Percentiles rank a stretch among this genome's conserved stretches.
Evolutionary conservation across 768 basidiomycete genomes (phyloP).

Genomic region (Tremella yokohamensis): DNA sequence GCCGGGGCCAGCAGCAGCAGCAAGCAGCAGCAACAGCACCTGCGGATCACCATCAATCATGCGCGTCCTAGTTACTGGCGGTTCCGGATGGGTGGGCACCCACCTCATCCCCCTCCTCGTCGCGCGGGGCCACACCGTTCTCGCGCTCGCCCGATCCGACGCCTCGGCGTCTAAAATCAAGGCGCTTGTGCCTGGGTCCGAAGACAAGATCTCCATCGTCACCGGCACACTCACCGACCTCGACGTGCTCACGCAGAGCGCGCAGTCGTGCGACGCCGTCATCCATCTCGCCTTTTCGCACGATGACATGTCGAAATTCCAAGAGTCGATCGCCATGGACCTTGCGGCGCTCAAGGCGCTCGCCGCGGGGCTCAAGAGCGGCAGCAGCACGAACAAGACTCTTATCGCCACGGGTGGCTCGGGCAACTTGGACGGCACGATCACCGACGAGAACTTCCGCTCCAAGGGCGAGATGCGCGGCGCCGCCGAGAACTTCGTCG

Average conservation of each 20-base stretch:
- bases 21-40: too few species aligned
- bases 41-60: constrained; percentile 8
- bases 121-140: constrained; percentile 20
- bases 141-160: constrained; percentile 22
- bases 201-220: not conserved
- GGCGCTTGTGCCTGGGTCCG: constrained; percentile 4
- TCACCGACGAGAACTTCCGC: not conserved
- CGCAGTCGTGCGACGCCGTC: constrained; percentile 16
- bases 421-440: not conserved
- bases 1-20: too few species aligned
- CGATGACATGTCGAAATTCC: not conserved
- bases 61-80: constrained; percentile 34
- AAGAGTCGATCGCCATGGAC: constrained; percentile 2
- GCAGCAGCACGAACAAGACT: constrained; percentile 4
- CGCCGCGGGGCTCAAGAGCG: constrained; percentile 13
- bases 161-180: constrained; percentile 16
- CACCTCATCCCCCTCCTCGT: constrained; percentile 12
- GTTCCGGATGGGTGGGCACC: constrained; percentile 17
- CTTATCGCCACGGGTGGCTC: constrained; percentile 14
- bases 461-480: not conserved
- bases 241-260: constrained; percentile 8
- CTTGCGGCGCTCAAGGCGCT: constrained; percentile 6
- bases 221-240: constrained; percentile 15
- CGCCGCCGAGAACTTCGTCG: not conserved
- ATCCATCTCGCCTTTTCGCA: constrained; percentile 21